Base-by-base conservation (phyloP, 2,329 filamentous ascomycete genomes). In the Fusarium cicatricum region DNA sequence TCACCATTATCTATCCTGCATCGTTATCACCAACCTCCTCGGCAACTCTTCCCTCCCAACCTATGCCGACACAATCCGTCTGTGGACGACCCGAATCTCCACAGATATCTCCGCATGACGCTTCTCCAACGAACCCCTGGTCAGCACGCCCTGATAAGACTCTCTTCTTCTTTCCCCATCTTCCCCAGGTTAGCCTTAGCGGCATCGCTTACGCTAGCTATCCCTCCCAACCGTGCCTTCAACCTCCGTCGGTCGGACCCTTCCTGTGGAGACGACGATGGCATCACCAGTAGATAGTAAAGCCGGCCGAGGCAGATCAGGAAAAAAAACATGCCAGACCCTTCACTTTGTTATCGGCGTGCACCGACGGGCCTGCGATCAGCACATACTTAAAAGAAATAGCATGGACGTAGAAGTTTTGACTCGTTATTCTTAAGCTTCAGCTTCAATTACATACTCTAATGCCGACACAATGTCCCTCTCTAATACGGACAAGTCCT, bases 151-250 rank as follows among this genome's bases (percentile, higher is more conserved):
- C n/a, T n/a, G n/a, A n/a, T n/a, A n/a, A n/a, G n/a, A n/a, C n/a
- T n/a, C n/a, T n/a, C n/a, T n/a, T n/a, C n/a, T n/a, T n/a, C n/a
- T n/a, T 14, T 31, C 17, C 11, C 19, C 33, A 29, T 38, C 15
- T 47, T 39, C 44, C 17, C 44, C 36, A 9, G 44, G 44, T 40
- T 48, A 48, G 44, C 36, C 39, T 48, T 48, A 15, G 44, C 44
- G 36, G 17, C 44, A 38, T 34, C 44, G 44, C 44, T 48, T 48
- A 48, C 44, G 44, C 44, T 48, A 48, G 21, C 44, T 34, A 31
- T 37, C n/a, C n/a, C n/a, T n/a, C n/a, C n/a, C n/a, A n/a, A n/a
- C n/a, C n/a, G n/a, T 14, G 11, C 1, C 43, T 11, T 31, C 15
- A 21, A 6, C 14, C 29, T 21, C 29, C 19, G 17, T 39, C 26